Conservation (phyloP, 2,329 filamentous ascomycete species). For the Coniochaeta pulveracea region DNA sequence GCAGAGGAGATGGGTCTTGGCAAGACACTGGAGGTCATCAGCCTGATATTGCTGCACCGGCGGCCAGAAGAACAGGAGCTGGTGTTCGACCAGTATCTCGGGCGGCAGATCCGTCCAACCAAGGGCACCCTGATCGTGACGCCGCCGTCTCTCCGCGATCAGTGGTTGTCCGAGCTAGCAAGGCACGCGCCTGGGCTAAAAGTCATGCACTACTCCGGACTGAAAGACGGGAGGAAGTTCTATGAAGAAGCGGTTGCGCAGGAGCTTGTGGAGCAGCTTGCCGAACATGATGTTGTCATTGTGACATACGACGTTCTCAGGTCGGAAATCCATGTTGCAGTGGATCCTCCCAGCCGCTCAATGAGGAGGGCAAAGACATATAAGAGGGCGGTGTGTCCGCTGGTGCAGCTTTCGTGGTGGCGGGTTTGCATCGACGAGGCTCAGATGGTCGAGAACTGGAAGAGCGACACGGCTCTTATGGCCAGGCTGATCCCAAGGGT, state of each 20-base stretch:
- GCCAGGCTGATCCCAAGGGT: constrained; percentile 69
- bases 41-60: constrained; percentile 54
- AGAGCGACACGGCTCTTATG: constrained; percentile 71
- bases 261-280: constrained; percentile 31
- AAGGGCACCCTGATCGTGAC: constrained; percentile 51
- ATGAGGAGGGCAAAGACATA: constrained; percentile 57
- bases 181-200: constrained; percentile 46
- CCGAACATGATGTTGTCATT: constrained; percentile 45
- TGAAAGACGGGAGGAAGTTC: too few relatives aligned
- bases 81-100: constrained; percentile 26
- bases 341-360: constrained; percentile 55
- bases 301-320: constrained; percentile 63
- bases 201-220: constrained; percentile 46
- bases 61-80: constrained; percentile 18
- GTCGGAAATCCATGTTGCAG: constrained; percentile 67
- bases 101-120: constrained; percentile 32
- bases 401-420: constrained; percentile 82
- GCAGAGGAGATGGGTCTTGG: constrained; percentile 78
- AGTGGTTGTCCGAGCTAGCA: constrained; percentile 51
- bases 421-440: constrained; percentile 68
- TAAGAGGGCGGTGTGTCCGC: constrained; percentile 57
- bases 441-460: constrained; percentile 87
- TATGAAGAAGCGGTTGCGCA: too few relatives aligned
- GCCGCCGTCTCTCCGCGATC: constrained; percentile 41
- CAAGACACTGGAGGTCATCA: constrained; percentile 67